Percentiles rank a stretch among this genome's conserved stretches.
These are phyloP conservation scores for Beverwykella pulmonaria DNA, from an alignment of 495 filamentous ascomycete species.

Conservation along the genomic window DNA sequence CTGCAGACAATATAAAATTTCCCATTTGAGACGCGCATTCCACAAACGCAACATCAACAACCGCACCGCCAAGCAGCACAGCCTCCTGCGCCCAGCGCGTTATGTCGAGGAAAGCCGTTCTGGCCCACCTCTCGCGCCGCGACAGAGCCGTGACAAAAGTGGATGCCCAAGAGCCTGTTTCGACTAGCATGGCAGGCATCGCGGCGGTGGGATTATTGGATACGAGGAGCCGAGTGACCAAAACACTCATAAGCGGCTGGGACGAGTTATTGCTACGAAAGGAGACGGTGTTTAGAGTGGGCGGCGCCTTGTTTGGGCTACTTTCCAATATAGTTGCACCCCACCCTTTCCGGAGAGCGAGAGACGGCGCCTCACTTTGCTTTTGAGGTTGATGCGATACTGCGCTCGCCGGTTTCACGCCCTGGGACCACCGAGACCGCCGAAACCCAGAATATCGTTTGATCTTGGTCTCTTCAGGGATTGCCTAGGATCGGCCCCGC, in stretches of 20 bases:
- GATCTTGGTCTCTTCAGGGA: background rate
- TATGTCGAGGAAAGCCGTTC: background rate
- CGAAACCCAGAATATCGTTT: background rate
- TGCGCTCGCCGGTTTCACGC: background rate
- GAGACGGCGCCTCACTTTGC: background rate
- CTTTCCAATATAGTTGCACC: no score
- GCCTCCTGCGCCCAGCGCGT: background rate
- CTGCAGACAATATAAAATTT: background rate
- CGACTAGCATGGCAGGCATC: slow-evolving; percentile 4
- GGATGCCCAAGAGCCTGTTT: slow-evolving; percentile 20
- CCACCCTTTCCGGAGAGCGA: no score
- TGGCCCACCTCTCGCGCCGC: background rate
- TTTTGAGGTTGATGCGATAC: background rate
- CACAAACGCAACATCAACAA: no score
- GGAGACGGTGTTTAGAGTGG: background rate
- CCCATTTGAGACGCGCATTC: background rate
- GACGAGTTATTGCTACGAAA: background rate
- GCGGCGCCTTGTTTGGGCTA: background rate
- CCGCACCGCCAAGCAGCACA: background rate
- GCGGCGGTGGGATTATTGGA: slow-evolving; percentile 2
- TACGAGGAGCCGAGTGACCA: slow-evolving; percentile 8
- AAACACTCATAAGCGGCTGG: slow-evolving; percentile 11
- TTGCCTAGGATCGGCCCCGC: background rate
- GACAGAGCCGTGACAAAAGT: background rate
- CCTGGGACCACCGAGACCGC: background rate